phyloP scores from a whole-genome alignment of 1,139 yeast species.

The Kodamaea sp. region DNA sequence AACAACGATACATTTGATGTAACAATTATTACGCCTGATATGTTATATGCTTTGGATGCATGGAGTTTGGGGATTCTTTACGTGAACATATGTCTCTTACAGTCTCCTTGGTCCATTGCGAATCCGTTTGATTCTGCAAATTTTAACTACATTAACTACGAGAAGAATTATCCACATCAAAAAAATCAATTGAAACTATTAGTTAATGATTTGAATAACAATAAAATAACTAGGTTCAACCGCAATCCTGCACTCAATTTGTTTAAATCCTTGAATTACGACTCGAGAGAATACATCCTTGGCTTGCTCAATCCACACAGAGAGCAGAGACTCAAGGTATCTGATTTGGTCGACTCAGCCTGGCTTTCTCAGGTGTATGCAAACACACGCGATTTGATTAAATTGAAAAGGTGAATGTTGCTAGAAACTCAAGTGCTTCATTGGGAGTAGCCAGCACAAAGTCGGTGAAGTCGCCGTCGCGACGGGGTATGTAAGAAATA shows the following conservation, averaged over 20 bases:
- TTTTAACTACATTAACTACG: slow-evolving; percentile 10
- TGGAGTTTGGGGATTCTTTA: slow-evolving; percentile 55
- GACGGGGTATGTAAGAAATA: too few species aligned
- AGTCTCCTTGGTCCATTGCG: slow-evolving; percentile 48
- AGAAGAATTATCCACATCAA: slow-evolving; percentile 12
- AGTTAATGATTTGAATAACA: slow-evolving; percentile 16
- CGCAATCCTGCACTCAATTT: slow-evolving; percentile 33
- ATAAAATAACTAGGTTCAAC: slow-evolving; percentile 10
- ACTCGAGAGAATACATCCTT: slow-evolving; percentile 32
- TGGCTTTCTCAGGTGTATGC: slow-evolving; percentile 47
- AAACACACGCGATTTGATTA: slow-evolving; percentile 35
- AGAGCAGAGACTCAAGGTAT: slow-evolving; percentile 21
- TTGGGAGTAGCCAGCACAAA: too few species aligned
- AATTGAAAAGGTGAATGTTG: slow-evolving; percentile 10
- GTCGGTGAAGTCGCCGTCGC: too few species aligned
- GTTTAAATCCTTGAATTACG: slow-evolving; percentile 39
- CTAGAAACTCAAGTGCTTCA: too few species aligned
- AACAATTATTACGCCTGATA: slow-evolving; percentile 1
- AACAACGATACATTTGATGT: slow-evolving; percentile 8
- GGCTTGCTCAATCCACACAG: slow-evolving; percentile 34
- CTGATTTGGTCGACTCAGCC: slow-evolving; percentile 28
- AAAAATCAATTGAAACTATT: slow-evolving; percentile 7
- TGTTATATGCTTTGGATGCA: slow-evolving; percentile 29
- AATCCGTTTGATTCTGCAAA: slow-evolving; percentile 17
- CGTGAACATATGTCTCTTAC: slow-evolving; percentile 41